Evolutionary conservation across 441 rosid species (phyloP).

Genomic region (Biscutella laevigata): DNA sequence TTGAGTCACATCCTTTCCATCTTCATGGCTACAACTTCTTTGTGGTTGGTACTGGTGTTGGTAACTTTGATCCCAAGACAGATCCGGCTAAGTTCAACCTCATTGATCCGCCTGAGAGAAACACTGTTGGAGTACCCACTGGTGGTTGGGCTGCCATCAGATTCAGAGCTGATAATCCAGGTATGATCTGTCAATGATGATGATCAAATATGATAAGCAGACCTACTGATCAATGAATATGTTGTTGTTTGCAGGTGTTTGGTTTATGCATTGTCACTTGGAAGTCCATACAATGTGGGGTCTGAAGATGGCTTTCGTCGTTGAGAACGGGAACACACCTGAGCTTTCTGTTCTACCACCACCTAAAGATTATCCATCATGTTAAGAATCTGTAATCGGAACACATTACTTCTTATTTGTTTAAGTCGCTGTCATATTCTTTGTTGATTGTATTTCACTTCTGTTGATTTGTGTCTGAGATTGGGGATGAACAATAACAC

Average conservation of each 20-base stretch:
- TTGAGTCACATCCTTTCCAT: constrained; percentile 64
- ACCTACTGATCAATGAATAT: constrained; percentile 4
- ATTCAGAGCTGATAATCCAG: constrained; percentile 62
- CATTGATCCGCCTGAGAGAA: constrained; percentile 48
- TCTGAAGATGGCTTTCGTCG: constrained; percentile 46
- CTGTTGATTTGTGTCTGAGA: constrained; percentile 17
- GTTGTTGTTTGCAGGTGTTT: constrained; percentile 34
- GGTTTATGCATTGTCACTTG: constrained; percentile 53
- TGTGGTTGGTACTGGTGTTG: constrained; percentile 50
- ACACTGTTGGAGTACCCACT: constrained; percentile 36
- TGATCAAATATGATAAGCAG: background rate
- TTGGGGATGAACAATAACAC: constrained; percentile 7
- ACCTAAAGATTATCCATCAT: constrained; percentile 36
- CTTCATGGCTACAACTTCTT: constrained; percentile 65
- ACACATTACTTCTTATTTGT: constrained; percentile 1
- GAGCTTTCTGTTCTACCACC: constrained; percentile 38
- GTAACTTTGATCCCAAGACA: constrained; percentile 41
- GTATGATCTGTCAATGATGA: constrained; percentile 13
- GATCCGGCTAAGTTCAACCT: constrained; percentile 50
- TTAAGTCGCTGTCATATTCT: constrained; percentile 9
- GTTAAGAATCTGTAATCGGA: constrained; percentile 20
- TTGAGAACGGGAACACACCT: constrained; percentile 38
- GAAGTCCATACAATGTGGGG: constrained; percentile 55
- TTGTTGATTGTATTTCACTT: constrained; percentile 9
- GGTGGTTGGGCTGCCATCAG: constrained; percentile 67